A percentile compares a stretch with the other conserved stretches of the same genome.
Evolutionary conservation across 2,329 filamentous ascomycete genomes (phyloP).

Genomic region (Venturia nashicola): DNA sequence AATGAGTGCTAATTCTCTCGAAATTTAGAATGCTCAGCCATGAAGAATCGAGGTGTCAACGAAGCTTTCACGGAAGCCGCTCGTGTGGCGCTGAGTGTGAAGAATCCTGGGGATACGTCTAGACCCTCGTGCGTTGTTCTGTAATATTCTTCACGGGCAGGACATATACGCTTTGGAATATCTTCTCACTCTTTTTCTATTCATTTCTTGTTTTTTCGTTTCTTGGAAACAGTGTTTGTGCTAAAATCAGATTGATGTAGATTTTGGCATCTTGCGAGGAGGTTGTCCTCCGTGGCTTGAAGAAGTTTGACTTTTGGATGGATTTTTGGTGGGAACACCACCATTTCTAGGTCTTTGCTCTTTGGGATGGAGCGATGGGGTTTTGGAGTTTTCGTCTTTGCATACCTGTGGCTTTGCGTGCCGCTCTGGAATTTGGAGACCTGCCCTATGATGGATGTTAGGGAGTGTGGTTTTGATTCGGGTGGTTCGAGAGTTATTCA

Average conservation of each 20-base stretch:
- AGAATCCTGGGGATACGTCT: constrained; percentile 36
- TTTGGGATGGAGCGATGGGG: constrained; percentile 5
- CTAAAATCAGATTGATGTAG: neutral
- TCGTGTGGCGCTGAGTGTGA: constrained; percentile 64
- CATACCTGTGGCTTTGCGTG: neutral
- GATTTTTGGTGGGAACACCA: neutral
- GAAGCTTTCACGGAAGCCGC: constrained; percentile 98
- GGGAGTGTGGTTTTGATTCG: neutral
- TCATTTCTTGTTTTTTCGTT: too few species aligned
- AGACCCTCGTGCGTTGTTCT: constrained; percentile 27
- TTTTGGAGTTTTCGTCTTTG: neutral
- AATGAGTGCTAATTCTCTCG: neutral
- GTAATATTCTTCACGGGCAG: constrained; percentile 14
- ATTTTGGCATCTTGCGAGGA: neutral
- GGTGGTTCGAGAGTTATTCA: neutral
- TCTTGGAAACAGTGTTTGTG: neutral
- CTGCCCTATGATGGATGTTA: neutral
- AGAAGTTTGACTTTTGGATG: neutral
- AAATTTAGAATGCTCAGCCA: constrained; percentile 81
- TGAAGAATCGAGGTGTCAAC: constrained; percentile 95
- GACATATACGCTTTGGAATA: neutral
- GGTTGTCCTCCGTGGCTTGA: neutral
- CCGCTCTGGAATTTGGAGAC: neutral
- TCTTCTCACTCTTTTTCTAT: neutral
- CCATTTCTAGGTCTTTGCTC: neutral